Percentiles rank a stretch among this genome's conserved stretches.
Evolutionary conservation across 2,329 filamentous ascomycete genomes (phyloP).

Genomic region (Xylaria sp.): DNA sequence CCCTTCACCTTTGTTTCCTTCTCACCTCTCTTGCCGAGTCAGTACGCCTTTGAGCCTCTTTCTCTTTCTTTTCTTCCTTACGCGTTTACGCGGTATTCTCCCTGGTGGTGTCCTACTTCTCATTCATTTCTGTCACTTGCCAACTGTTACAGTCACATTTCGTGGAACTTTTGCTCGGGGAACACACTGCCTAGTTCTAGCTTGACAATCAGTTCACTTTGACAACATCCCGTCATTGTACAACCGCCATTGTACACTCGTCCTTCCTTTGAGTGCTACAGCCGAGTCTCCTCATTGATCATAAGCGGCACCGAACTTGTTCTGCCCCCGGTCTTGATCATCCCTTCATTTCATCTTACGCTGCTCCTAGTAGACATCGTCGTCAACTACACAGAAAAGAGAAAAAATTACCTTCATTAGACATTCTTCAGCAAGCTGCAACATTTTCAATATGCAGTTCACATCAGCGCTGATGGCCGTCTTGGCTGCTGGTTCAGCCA

Average conservation of each 20-base stretch:
- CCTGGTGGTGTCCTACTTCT: conserved; percentile 25
- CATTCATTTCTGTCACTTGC: conserved; percentile 19
- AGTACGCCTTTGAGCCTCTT: conserved; percentile 19
- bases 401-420: neutral
- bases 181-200: conserved; percentile 30
- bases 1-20: conserved; percentile 12
- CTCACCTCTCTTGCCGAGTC: conserved; percentile 26
- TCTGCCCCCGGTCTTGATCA: conserved; percentile 1
- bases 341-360: conserved; percentile 17
- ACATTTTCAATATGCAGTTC: conserved; percentile 55
- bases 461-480: conserved; percentile 52
- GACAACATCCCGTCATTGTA: conserved; percentile 16
- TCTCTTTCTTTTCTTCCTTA: neutral
- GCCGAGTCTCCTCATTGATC: conserved; percentile 18
- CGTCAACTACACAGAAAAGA: neutral
- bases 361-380: conserved; percentile 34
- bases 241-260: conserved; percentile 24
- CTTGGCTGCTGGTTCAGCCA: conserved; percentile 57
- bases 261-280: conserved; percentile 33
- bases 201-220: conserved; percentile 11
- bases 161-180: conserved; percentile 17
- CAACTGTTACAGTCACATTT: conserved; percentile 26
- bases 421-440: conserved; percentile 4
- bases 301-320: conserved; percentile 24
- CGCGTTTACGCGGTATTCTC: conserved; percentile 24